These are phyloP conservation scores for Porphyra umbilicalis DNA, from an alignment of 31 red algal species.

Conservation along the genomic window DNA sequence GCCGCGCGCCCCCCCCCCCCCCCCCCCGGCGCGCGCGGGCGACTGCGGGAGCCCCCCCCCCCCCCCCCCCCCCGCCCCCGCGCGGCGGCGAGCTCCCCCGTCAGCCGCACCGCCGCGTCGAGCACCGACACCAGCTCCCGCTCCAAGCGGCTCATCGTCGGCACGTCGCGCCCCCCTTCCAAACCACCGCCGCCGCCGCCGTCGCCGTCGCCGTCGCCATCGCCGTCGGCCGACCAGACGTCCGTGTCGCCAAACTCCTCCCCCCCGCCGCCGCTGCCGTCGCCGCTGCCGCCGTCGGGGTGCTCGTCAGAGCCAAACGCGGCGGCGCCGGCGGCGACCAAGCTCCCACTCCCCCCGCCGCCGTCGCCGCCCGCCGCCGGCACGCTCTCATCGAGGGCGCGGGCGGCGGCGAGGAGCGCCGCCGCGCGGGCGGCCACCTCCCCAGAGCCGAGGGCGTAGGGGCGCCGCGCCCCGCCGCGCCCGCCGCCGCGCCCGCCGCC, in stretches of 20 bases:
- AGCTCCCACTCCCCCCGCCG: neutral
- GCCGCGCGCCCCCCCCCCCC: too few relatives aligned
- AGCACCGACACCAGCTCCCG: neutral
- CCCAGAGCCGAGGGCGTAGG: neutral
- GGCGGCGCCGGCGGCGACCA: neutral
- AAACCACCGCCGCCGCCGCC: neutral
- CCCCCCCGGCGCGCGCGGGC: too few relatives aligned
- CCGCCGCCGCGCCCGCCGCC: neutral
- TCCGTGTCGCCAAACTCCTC: neutral
- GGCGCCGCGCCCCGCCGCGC: neutral
- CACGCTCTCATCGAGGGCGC: neutral
- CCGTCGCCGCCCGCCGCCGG: neutral
- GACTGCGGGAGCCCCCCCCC: too few relatives aligned
- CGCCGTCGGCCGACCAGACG: too few relatives aligned
- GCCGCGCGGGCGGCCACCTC: neutral
- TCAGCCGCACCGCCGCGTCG: neutral
- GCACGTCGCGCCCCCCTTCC: neutral
- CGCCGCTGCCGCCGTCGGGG: neutral
- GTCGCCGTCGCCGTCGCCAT: neutral
- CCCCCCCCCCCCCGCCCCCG: neutral
- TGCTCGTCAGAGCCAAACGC: neutral
- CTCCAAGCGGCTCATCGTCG: neutral
- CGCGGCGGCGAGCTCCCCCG: neutral
- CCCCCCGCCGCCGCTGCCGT: too few relatives aligned
- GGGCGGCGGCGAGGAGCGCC: neutral